Evolutionary conservation across 2,329 filamentous ascomycete genomes (phyloP).

Genomic region (Verticillium alfalfae): DNA sequence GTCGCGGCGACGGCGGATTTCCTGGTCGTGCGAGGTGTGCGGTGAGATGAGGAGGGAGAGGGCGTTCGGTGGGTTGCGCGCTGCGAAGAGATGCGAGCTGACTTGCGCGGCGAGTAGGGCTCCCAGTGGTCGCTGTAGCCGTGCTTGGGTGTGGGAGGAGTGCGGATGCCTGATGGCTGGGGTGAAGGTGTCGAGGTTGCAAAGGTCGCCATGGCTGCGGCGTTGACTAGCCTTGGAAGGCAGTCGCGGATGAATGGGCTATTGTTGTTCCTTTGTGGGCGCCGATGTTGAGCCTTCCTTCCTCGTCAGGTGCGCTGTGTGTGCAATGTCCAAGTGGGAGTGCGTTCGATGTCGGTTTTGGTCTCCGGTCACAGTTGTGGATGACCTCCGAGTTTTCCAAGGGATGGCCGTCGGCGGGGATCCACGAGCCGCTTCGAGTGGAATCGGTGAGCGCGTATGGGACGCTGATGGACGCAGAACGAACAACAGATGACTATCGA

Average conservation of each 20-base stretch:
- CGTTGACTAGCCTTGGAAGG: conserved; percentile 3
- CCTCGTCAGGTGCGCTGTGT: neutral
- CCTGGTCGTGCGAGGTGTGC: conserved; percentile 25
- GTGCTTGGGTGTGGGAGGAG: conserved; percentile 63
- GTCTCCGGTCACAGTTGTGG: neutral
- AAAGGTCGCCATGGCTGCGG: conserved; percentile 11
- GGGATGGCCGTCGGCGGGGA: neutral
- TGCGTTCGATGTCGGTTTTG: neutral
- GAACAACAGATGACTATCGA: neutral
- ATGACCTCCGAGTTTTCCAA: neutral
- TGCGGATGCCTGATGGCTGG: conserved; percentile 46
- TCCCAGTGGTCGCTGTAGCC: conserved; percentile 66
- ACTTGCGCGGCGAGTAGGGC: conserved; percentile 68
- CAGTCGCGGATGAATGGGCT: neutral
- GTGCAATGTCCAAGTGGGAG: neutral
- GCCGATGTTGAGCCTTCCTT: neutral
- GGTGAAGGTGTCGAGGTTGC: conserved; percentile 55
- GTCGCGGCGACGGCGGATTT: conserved; percentile 16
- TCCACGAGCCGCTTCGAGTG: neutral
- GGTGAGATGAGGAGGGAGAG: conserved; percentile 38
- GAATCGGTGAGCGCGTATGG: neutral
- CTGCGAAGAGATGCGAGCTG: conserved; percentile 57
- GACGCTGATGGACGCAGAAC: neutral
- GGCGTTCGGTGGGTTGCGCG: conserved; percentile 48
- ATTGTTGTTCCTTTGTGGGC: neutral